A percentile compares a stretch with the other conserved stretches of the same genome.
Conservation (phyloP, 2,329 filamentous ascomycete species). For the Akanthomyces dipterigenus region DNA sequence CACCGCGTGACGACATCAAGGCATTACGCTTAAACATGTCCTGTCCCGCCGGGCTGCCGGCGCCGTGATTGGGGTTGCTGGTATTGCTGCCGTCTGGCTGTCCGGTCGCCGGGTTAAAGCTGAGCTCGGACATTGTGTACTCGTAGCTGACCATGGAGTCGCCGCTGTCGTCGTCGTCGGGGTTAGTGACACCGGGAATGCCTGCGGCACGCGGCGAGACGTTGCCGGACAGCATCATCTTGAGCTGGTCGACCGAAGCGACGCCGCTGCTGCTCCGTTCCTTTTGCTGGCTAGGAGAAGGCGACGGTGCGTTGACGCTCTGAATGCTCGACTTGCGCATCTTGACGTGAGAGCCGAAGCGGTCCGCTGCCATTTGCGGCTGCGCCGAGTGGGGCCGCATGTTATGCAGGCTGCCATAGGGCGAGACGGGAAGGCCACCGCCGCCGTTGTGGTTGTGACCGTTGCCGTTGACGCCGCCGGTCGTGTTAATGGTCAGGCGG, state of each 20-base stretch:
- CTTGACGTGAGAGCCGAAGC: conserved; percentile 31
- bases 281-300: conserved; percentile 26
- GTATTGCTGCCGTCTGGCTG: conserved; percentile 21
- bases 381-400: conserved; percentile 42
- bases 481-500: conserved; percentile 50
- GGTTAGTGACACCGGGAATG: conserved; percentile 28
- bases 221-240: conserved; percentile 52
- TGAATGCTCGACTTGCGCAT: conserved; percentile 48
- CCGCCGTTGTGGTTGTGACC: conserved; percentile 22
- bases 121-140: conserved; percentile 58
- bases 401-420: conserved; percentile 44
- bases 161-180: conserved; percentile 49
- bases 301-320: conserved; percentile 30
- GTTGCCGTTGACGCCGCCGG: conserved; percentile 27
- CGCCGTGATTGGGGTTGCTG: conserved; percentile 9
- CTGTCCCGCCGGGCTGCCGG: conserved; percentile 16
- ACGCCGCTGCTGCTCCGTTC: conserved; percentile 40
- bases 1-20: conserved; percentile 32
- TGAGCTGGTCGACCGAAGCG: conserved; percentile 58
- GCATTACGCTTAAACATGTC: conserved; percentile 25
- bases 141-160: conserved; percentile 70
- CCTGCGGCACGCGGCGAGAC: conserved; percentile 31
- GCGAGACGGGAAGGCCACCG: conserved; percentile 34
- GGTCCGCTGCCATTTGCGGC: conserved; percentile 26
- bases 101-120: conserved; percentile 42